Evolutionary conservation across 179 eudicot species (phyloP), one percentile per base, ranked within the genome.

Genomic region (Patellifolia procumbens): DNA sequence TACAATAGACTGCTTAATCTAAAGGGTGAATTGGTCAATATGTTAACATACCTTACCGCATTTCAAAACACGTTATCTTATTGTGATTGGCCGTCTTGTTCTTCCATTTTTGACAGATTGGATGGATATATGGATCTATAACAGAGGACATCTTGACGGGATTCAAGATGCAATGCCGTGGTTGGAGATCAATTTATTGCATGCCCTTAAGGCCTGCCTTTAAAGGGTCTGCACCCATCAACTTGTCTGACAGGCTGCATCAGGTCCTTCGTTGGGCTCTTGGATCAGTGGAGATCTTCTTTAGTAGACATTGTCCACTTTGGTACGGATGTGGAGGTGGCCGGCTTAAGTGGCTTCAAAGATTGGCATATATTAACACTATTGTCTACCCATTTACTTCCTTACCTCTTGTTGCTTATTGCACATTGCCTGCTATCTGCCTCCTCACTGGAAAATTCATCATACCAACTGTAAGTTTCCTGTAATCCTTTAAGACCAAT

Each of bases 261-360:
- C 88, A 86, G 63, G 88, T 86, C 60, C 85, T 86, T 45, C 86
- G 86, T 28, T 86, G 88, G 88, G 88, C 88, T 20, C 85, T 86
- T 1, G 88, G 88, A 58, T 86, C 88, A 4, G 84, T 86, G 1
- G 88, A 86, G 66, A 86, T 86, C 62, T 86, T 86, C 81, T 81
- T 86, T 5, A 86, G 88, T 45, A 70, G 88, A 81, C 88, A 86
- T 55, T 86, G 88, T 60, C 88, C 88, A 7, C 88, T 86, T 5
- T 86, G 88, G 88, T 86, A 86, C 32, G 88, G 88, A 2, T 81
- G 69, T 43, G 88, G 88, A 28, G 88, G 81, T 7, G 88, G 88
- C 17, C 84, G 88, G 7, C 88, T 86, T 12, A 86, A 70, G 78
- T 86, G 81, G 88, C 88, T 86, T 71, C 88, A 86, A 71, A 81